Conservation (phyloP, 2,329 filamentous ascomycete genomes). For the Westerdykella sp. region DNA sequence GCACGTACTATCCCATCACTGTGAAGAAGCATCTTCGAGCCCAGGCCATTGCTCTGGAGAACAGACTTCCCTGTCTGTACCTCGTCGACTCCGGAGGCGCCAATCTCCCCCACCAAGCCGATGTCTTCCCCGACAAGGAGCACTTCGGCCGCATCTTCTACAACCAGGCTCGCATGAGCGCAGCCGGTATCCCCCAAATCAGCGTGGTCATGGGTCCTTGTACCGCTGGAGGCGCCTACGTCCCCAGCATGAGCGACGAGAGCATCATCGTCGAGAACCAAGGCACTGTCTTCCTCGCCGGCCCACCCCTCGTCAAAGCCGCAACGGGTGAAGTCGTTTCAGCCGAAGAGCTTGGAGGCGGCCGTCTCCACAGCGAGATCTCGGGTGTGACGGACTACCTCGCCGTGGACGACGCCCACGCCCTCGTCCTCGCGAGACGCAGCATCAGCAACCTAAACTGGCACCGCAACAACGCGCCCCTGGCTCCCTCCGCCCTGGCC, state of each 20-base stretch:
- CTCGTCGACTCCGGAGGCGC: constrained; percentile 93
- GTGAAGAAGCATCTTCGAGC: constrained; percentile 96
- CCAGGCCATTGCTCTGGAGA: constrained; percentile 85
- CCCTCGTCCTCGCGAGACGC: constrained; percentile 74
- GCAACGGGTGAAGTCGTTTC: constrained; percentile 89
- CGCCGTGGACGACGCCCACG: constrained; percentile 89
- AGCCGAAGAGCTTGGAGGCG: constrained; percentile 85
- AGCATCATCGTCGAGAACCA: constrained; percentile 93
- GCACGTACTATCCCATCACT: constrained; percentile 94
- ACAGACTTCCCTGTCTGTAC: constrained; percentile 79
- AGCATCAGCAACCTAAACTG: constrained; percentile 88
- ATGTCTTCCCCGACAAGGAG: constrained; percentile 90
- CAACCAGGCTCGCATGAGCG: constrained; percentile 93
- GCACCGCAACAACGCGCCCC: constrained; percentile 47
- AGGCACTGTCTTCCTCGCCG: constrained; percentile 95
- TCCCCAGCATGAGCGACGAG: constrained; percentile 96
- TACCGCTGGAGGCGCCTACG: constrained; percentile 91
- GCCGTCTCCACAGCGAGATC: constrained; percentile 79
- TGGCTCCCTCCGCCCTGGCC: constrained; percentile 33
- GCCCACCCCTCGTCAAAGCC: constrained; percentile 89
- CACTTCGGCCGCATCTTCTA: constrained; percentile 98
- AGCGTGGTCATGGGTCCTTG: constrained; percentile 96
- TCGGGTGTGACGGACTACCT: constrained; percentile 94
- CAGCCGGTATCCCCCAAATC: constrained; percentile 83
- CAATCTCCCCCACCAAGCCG: constrained; percentile 88